Evolutionary conservation across 495 filamentous ascomycete species (phyloP).

Genomic region (Xylaria grammica): DNA sequence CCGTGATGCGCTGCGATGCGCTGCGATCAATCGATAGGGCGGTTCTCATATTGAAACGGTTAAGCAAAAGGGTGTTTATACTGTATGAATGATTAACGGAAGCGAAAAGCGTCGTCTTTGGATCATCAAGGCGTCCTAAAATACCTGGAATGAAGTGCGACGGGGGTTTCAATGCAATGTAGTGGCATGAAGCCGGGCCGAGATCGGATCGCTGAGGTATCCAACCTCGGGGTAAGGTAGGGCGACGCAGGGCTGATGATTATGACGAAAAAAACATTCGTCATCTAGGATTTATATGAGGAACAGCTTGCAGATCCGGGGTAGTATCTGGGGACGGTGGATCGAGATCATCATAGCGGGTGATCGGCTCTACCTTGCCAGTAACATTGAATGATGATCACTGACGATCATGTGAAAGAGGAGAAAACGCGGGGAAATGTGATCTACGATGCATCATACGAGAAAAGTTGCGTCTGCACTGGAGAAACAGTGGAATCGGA

Average conservation of each 20-base stretch:
- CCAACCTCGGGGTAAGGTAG: not conserved
- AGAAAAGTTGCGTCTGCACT: not conserved
- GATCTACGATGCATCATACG: not conserved
- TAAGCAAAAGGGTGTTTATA: too few species aligned
- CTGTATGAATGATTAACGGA: too few species aligned
- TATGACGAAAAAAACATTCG: not conserved
- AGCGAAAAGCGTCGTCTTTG: too few species aligned
- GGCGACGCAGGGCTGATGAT: not conserved
- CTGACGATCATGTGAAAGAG: conserved; percentile 10
- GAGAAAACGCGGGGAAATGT: conserved; percentile 19
- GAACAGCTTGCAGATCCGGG: not conserved
- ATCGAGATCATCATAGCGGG: conserved; percentile 1
- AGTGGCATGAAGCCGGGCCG: not conserved
- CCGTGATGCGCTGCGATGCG: not conserved
- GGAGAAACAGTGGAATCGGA: not conserved
- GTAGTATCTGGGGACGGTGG: not conserved
- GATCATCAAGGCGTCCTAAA: too few species aligned
- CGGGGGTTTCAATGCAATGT: too few species aligned
- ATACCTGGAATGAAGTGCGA: too few species aligned
- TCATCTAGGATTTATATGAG: conserved; percentile 1
- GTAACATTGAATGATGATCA: conserved; percentile 2
- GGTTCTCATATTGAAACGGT: not conserved
- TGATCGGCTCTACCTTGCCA: not conserved
- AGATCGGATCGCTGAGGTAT: not conserved
- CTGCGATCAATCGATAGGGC: not conserved